Evolutionary conservation across 306 rosid species (phyloP).

Genomic region (Quercus cerris): DNA sequence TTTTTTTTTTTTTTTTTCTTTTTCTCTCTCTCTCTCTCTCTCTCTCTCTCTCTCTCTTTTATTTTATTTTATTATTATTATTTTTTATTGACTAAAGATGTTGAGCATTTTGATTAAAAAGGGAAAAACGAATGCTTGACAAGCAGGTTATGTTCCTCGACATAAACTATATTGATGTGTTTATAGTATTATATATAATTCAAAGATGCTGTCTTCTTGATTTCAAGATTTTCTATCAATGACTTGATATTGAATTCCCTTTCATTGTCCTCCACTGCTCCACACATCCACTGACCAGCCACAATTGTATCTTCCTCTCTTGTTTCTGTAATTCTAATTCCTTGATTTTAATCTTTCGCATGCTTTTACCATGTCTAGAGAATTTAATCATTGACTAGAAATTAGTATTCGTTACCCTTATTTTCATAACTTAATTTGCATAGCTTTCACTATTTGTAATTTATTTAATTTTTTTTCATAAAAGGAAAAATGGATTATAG

Average conservation of each 20-base stretch:
- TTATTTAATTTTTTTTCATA: background rate
- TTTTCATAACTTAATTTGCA: background rate
- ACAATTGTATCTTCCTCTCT: background rate
- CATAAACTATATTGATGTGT: background rate
- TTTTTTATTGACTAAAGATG: background rate
- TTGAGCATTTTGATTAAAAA: background rate
- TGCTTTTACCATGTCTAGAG: background rate
- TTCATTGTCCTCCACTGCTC: background rate
- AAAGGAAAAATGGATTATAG: background rate
- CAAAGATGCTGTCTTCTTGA: background rate
- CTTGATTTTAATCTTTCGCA: background rate
- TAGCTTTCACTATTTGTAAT: background rate
- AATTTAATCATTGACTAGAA: background rate
- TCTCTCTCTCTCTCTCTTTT: too few species aligned
- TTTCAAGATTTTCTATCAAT: background rate
- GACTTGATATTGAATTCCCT: background rate
- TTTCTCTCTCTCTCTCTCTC: too few species aligned
- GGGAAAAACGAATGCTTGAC: background rate
- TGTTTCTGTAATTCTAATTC: background rate
- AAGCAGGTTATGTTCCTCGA: background rate
- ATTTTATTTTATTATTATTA: too few species aligned
- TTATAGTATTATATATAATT: background rate
- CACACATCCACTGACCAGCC: background rate
- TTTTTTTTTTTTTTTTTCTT: too few species aligned
- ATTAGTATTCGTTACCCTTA: background rate